These are phyloP conservation scores for Centrapalus pauciflorus DNA, from an alignment of 129 eudicot genomes.

Conservation along the genomic window DNA sequence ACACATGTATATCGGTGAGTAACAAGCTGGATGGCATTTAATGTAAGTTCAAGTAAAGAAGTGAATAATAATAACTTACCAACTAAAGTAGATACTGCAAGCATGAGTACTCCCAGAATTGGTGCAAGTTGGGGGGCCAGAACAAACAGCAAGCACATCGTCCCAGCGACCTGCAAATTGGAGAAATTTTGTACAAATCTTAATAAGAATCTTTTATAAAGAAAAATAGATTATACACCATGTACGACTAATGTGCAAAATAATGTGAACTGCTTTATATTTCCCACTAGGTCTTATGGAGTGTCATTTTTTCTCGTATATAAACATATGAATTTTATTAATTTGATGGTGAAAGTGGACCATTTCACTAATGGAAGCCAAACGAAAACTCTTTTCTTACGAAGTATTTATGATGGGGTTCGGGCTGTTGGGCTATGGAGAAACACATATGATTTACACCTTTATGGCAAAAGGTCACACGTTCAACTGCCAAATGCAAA, in stretches of 20 bases:
- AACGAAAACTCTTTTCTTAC: not conserved
- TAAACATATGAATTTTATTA: not conserved
- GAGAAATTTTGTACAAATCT: not conserved
- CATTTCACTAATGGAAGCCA: not conserved
- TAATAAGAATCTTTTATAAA: not conserved
- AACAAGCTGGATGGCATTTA: too few species aligned
- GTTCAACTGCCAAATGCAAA: not conserved
- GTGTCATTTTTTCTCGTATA: not conserved
- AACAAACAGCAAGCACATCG: slow-evolving; percentile 71
- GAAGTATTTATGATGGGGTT: not conserved
- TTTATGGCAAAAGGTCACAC: not conserved
- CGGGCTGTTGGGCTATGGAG: not conserved
- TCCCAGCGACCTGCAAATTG: slow-evolving; percentile 72
- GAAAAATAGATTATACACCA: not conserved
- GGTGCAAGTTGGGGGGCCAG: slow-evolving; percentile 95
- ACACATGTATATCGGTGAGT: not conserved
- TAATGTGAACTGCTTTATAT: not conserved
- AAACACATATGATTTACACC: not conserved
- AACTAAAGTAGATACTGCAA: slow-evolving; percentile 63
- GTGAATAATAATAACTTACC: slow-evolving; percentile 42
- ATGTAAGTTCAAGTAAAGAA: slow-evolving; percentile 3
- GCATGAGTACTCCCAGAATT: slow-evolving; percentile 69
- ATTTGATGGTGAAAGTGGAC: not conserved
- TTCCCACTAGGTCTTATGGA: not conserved
- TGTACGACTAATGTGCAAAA: not conserved